phyloP scores from a whole-genome alignment of 2,329 filamentous ascomycete genomes.

The Calonectria pseudoturangicola region DNA sequence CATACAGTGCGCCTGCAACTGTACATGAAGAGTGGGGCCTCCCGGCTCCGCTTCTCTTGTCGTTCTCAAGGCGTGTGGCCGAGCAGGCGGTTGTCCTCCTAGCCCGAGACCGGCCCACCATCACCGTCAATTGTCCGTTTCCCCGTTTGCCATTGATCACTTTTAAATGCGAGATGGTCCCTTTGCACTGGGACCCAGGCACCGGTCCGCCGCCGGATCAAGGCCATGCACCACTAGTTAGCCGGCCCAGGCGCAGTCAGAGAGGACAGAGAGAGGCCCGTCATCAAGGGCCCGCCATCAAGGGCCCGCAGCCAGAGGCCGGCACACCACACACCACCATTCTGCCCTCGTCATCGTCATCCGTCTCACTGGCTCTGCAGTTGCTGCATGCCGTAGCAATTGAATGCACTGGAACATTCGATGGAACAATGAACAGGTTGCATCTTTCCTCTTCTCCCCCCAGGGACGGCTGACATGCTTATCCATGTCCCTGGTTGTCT shows the following conservation, averaged over 20 bases:
- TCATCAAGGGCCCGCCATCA: too few species aligned
- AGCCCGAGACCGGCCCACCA: slow-evolving; percentile 52
- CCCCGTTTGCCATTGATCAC: background rate
- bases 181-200: slow-evolving; percentile 29
- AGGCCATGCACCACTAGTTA: background rate
- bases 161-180: slow-evolving; percentile 13
- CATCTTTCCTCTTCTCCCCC: slow-evolving; percentile 20
- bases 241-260: background rate
- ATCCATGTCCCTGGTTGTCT: slow-evolving; percentile 11
- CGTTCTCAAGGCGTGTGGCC: slow-evolving; percentile 54
- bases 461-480: slow-evolving; percentile 7
- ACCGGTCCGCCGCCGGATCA: slow-evolving; percentile 37
- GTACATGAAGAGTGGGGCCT: slow-evolving; percentile 36
- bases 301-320: too few species aligned
- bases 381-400: background rate
- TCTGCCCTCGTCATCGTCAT: background rate
- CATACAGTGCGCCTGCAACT: slow-evolving; percentile 44
- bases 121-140: slow-evolving; percentile 18
- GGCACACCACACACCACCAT: too few species aligned
- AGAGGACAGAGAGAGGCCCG: too few species aligned
- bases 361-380: background rate
- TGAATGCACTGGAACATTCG: slow-evolving; percentile 52
- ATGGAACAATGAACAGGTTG: slow-evolving; percentile 23
- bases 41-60: slow-evolving; percentile 54
- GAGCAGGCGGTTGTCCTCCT: slow-evolving; percentile 25